Evolutionary conservation across 2,329 filamentous ascomycete species (phyloP), one percentile per base, ranked within the genome.

Genomic region (Aspergillus clavatus): DNA sequence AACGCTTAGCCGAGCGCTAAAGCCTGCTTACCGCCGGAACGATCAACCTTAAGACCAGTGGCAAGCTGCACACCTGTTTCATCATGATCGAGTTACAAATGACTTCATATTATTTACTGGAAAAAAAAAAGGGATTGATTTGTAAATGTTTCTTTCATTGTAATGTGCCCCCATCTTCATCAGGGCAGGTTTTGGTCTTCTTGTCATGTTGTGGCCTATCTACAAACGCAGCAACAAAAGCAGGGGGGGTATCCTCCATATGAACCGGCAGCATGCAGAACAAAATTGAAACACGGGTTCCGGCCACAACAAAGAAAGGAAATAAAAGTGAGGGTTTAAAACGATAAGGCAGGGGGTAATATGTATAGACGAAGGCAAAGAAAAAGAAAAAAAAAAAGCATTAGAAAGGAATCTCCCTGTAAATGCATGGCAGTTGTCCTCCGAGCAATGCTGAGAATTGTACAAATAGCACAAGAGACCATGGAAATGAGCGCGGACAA

Each of bases 211-310:
- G 31, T 35, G 31, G 31, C 31, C 31, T 35, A 11, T 18, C 31
- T 19, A 19, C 31, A 35, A 35, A 35, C 18, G 18, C 31, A 35
- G 46, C 48, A 59, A 51, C 51, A 62, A 65, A 59, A 55, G 31
- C 46, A 61, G 53, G 56, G 23, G n/a, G 60, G 61, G 61, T 63
- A 56, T 56, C 53, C 49, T 56, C 43, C 52, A 58, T 62, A 52
- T 51, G 57, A 60, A 59, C 59, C 59, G 54, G 52, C 59, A 52
- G 54, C 52, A 62, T 63, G 59, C 56, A 60, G 53, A 54, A 52
- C 43, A 31, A 45, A 45, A 53, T 50, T 52, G 50, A 47, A 53
- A 44, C 44, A 51, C n/a, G 38, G 38, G 41, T 44, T 46, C 42
- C 33, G 43, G 42, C 51, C 50, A 51, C 43, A 48, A 40, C 43